Base-by-base conservation (phyloP, 495 filamentous ascomycete species). In the Neurospora sp. region DNA sequence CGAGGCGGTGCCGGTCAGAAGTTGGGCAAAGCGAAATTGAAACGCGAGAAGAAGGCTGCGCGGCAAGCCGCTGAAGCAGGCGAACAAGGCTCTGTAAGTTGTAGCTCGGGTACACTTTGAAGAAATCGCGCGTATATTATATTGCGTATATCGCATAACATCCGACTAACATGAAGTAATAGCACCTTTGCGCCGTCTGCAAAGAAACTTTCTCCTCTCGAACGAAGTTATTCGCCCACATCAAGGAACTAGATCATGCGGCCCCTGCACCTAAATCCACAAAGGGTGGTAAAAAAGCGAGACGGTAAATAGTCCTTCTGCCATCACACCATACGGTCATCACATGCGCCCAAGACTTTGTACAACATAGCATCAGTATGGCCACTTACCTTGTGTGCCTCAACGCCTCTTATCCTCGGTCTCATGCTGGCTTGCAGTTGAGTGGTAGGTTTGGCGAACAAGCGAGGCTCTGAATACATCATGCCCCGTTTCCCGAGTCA, bases 21-120 rank as follows among this genome's bases (percentile, higher is more conserved):
- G 75, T 46, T 92, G 3, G 94, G 96, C 35, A 97, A 94, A 80
- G 96, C 96, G 10, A 97, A 95, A 79, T 87, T 91, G 73, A 97
- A 93, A 79, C 88, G 92, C 59, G 91, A 92, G 48, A 97, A 94
- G 80, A 93, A 89, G 77, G 91, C 91, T 20, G 91, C 92, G 38
- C 87, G 89, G 41, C 81, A 87, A 71, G 85, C 88, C 22, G 79
- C 81, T 20, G 81, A 79, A 20, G 74, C 82, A 3, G 75, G 81
- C 38, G 81, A 82, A 48, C 76, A 79, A 12, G 78, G 79, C 68
- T 71, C 76, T 48, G 84, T 85, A 78, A 77, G 80, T 78, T 37
- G 69, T 59, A 66, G 42, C 8, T 44, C 9, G 44, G 35, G 6
- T 27, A 31, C 48, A 7, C 70, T 70, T 20, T 69, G 18, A 71